A percentile compares a stretch with the other conserved stretches of the same genome.
phyloP scores from a whole-genome alignment of 805 yeast species.

The Zygoascus tannicola region DNA sequence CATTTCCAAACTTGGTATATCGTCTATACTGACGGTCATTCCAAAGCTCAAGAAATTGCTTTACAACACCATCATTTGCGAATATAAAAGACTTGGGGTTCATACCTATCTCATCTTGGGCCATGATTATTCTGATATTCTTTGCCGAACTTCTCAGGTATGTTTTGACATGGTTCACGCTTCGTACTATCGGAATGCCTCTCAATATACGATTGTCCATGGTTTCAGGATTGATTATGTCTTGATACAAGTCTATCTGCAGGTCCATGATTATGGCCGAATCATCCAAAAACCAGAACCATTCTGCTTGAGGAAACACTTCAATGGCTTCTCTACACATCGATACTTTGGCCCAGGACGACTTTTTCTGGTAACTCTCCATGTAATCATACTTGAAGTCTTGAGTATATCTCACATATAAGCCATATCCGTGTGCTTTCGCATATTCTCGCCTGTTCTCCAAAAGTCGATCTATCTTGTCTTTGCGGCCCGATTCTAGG shows the following conservation, averaged over 20 bases:
- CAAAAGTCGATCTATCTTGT: constrained; percentile 55
- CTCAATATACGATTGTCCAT: constrained; percentile 55
- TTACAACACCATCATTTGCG: constrained; percentile 54
- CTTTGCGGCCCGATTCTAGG: constrained; percentile 56
- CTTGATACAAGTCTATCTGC: constrained; percentile 48
- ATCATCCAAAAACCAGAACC: constrained; percentile 76
- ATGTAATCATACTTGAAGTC: constrained; percentile 43
- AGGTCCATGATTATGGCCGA: constrained; percentile 69
- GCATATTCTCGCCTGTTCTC: constrained; percentile 89
- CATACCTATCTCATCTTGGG: constrained; percentile 58
- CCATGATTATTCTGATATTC: constrained; percentile 49
- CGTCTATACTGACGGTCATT: constrained; percentile 59
- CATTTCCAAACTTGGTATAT: constrained; percentile 43
- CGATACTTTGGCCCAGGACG: constrained; percentile 54
- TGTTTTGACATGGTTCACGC: constrained; percentile 36
- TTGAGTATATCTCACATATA: constrained; percentile 76
- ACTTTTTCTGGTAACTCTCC: constrained; percentile 13
- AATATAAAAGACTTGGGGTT: constrained; percentile 66
- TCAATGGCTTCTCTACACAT: constrained; percentile 80
- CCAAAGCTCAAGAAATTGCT: constrained; percentile 72
- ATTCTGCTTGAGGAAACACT: constrained; percentile 85
- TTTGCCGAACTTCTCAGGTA: constrained; percentile 49
- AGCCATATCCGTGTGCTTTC: constrained; percentile 66
- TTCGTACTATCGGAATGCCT: constrained; percentile 59
- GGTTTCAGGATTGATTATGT: constrained; percentile 50